A percentile compares a stretch with the other conserved stretches of the same genome.
Conservation (phyloP, 139 green algal species). For the Chlamydomonas eustigma region DNA sequence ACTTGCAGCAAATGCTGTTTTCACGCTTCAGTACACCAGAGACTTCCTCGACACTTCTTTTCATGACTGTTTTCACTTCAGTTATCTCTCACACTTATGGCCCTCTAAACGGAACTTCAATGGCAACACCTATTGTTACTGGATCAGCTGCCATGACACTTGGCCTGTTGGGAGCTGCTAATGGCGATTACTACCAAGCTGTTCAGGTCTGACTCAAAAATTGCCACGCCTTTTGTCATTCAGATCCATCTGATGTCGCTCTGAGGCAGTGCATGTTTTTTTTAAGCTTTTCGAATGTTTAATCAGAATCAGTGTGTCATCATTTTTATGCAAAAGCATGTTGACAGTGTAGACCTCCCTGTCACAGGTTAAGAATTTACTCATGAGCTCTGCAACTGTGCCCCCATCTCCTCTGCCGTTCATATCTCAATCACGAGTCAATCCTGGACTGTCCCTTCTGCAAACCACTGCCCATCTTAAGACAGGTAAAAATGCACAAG, state of each 20-base stretch:
- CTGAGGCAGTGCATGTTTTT: no score
- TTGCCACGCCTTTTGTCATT: no score
- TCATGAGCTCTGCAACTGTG: not conserved
- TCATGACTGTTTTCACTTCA: no score
- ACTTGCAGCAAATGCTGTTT: no score
- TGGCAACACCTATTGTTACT: slow-evolving; percentile 18
- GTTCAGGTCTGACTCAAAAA: no score
- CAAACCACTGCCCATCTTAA: not conserved
- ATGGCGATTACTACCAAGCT: slow-evolving; percentile 16
- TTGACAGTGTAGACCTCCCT: no score
- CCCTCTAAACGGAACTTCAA: not conserved
- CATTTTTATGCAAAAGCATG: no score
- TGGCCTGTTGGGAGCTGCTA: not conserved
- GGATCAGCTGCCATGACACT: slow-evolving; percentile 21
- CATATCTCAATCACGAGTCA: not conserved
- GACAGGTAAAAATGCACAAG: not conserved
- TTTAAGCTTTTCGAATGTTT: no score
- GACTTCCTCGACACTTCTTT: no score
- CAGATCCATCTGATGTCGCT: no score
- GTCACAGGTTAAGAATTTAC: not conserved
- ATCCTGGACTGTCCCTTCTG: not conserved
- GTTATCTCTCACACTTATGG: slow-evolving; percentile 11
- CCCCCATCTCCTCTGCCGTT: not conserved
- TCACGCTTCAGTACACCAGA: no score
- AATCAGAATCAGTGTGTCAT: no score